Conservation (phyloP, 2,329 filamentous ascomycete species). For the Botrytis galanthina region DNA sequence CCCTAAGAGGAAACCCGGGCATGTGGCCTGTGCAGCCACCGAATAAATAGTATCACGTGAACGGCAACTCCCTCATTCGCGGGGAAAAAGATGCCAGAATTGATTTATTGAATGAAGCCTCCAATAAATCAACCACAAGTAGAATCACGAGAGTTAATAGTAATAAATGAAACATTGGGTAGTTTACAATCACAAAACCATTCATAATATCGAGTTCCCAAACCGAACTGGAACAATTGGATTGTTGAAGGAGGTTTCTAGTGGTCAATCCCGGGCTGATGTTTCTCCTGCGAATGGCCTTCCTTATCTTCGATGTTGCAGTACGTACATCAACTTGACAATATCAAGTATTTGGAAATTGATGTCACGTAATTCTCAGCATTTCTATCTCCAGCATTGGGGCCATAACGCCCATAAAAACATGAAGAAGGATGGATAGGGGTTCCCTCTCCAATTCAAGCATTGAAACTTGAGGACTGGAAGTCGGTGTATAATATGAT, state of each 20-base stretch:
- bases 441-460: background rate
- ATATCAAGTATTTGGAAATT: background rate
- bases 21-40: too few relatives aligned
- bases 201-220: too few relatives aligned
- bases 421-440: background rate
- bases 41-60: background rate
- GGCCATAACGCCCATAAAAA: background rate
- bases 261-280: too few relatives aligned
- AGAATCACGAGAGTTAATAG: too few relatives aligned
- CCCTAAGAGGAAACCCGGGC: background rate
- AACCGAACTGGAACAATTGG: too few relatives aligned
- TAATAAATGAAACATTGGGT: too few relatives aligned
- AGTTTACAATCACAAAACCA: accelerated
- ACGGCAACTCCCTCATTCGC: too few relatives aligned
- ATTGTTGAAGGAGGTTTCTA: too few relatives aligned
- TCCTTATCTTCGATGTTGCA: background rate
- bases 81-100: too few relatives aligned
- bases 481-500: too few relatives aligned
- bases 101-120: too few relatives aligned
- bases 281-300: background rate
- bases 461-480: background rate
- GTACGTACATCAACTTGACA: background rate
- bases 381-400: background rate
- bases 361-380: background rate
- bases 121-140: too few relatives aligned